Evolutionary conservation across 192 early-diverging fungal species (phyloP).

Genomic region (Martensiomyces pterosporus): DNA sequence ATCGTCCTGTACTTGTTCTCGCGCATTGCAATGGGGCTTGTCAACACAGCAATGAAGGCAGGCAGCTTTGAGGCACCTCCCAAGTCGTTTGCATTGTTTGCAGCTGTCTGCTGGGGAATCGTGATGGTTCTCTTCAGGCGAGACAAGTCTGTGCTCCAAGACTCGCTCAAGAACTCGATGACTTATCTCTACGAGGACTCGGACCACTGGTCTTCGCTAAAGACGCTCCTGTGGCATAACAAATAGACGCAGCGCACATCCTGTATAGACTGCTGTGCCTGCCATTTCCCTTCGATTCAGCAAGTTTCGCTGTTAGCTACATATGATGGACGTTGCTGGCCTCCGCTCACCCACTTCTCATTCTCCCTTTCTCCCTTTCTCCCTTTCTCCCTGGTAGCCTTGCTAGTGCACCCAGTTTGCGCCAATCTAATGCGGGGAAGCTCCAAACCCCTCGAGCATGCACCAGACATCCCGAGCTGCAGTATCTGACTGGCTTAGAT

Average conservation of each 20-base stretch:
- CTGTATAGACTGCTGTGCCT: too few species aligned
- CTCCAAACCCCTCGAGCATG: too few species aligned
- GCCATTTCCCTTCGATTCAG: too few species aligned
- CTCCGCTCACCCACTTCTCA: too few species aligned
- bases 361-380: too few species aligned
- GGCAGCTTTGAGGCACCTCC: slow-evolving; percentile 66
- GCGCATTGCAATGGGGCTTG: slow-evolving; percentile 81
- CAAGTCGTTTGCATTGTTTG: slow-evolving; percentile 85
- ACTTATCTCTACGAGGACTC: slow-evolving; percentile 92
- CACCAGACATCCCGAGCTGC: too few species aligned
- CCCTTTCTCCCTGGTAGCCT: too few species aligned
- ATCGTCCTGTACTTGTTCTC: slow-evolving; percentile 95
- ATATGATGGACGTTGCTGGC: too few species aligned
- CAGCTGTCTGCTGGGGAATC: slow-evolving; percentile 88
- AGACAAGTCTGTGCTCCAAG: slow-evolving; percentile 81
- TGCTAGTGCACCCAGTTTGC: too few species aligned
- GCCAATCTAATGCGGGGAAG: too few species aligned
- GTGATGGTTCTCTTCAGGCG: slow-evolving; percentile 96
- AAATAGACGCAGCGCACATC: slow-evolving; percentile 55
- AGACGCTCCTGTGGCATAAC: slow-evolving; percentile 80
- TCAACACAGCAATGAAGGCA: slow-evolving; percentile 73
- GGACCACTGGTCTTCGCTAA: slow-evolving; percentile 68
- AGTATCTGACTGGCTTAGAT: too few species aligned
- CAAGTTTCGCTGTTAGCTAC: too few species aligned
- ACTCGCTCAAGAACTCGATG: slow-evolving; percentile 92